These are phyloP conservation scores for Jamesozyma jinghongensis DNA, from an alignment of 805 yeast species.

Conservation along the genomic window DNA sequence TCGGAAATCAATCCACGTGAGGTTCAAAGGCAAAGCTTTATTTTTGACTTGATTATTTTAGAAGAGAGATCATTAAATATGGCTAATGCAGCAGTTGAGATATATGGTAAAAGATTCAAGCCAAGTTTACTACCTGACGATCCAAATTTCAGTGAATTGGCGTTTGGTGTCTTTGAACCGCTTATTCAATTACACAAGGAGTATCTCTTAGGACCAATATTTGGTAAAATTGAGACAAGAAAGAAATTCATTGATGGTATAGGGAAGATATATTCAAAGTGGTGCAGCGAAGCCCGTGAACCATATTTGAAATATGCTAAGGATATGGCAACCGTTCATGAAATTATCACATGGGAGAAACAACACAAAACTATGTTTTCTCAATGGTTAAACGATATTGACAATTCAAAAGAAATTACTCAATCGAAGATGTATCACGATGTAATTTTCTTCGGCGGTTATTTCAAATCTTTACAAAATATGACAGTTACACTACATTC, in stretches of 20 bases:
- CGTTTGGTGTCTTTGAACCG: constrained; percentile 48
- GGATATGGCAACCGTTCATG: constrained; percentile 51
- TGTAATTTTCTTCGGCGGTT: constrained; percentile 48
- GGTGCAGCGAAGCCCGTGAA: constrained; percentile 51
- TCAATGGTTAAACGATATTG: constrained; percentile 46
- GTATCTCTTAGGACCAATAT: constrained; percentile 47
- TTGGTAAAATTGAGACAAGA: constrained; percentile 46
- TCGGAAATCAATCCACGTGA: constrained; percentile 41
- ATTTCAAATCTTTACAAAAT: constrained; percentile 45
- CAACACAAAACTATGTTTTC: constrained; percentile 39
- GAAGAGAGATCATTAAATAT: constrained; percentile 65
- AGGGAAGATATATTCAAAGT: constrained; percentile 52
- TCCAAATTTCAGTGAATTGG: constrained; percentile 48
- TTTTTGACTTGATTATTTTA: constrained; percentile 63
- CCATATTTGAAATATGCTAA: constrained; percentile 53
- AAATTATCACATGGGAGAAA: constrained; percentile 41
- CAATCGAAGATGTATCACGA: constrained; percentile 40
- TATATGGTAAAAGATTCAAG: constrained; percentile 39
- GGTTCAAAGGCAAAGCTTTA: constrained; percentile 60
- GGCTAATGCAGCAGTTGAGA: constrained; percentile 53
- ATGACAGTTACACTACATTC: constrained; percentile 56
- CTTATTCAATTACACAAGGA: constrained; percentile 48
- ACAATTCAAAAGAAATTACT: constrained; percentile 38
- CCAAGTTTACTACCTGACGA: constrained; percentile 41
- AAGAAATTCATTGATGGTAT: constrained; percentile 60